Evolutionary conservation across 2,329 filamentous ascomycete genomes (phyloP).

Genomic region (Gnomoniopsis sp.): DNA sequence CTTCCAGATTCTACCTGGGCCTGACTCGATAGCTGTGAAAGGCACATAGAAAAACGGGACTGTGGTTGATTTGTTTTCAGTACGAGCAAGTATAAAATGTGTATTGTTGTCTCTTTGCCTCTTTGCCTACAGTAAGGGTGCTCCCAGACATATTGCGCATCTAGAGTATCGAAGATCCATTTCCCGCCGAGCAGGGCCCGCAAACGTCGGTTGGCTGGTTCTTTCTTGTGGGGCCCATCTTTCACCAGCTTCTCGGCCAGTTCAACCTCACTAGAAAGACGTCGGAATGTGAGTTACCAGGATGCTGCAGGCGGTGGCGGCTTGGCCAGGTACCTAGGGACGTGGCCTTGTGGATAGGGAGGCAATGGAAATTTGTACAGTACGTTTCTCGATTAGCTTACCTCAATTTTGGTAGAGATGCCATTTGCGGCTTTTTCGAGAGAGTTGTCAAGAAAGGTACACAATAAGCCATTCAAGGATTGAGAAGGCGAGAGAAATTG

Average conservation of each 20-base stretch:
- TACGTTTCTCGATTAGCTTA: background rate
- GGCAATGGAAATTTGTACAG: background rate
- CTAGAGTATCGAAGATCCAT: slow-evolving; percentile 31
- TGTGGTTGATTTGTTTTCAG: slow-evolving; percentile 13
- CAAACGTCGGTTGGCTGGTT: slow-evolving; percentile 29
- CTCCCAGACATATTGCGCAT: slow-evolving; percentile 34
- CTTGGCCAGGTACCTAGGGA: no score
- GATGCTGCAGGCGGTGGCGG: background rate
- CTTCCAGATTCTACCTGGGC: slow-evolving; percentile 8
- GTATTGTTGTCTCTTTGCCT: background rate
- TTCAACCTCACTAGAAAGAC: slow-evolving; percentile 6
- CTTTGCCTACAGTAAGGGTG: slow-evolving; percentile 26
- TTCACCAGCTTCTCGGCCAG: slow-evolving; percentile 23
- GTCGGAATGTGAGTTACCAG: background rate
- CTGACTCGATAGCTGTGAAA: slow-evolving; percentile 17
- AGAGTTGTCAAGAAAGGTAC: background rate
- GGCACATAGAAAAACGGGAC: slow-evolving; percentile 32
- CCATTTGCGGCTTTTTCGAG: background rate
- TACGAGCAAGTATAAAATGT: background rate
- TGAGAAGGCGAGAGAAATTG: background rate
- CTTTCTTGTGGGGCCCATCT: slow-evolving; percentile 28
- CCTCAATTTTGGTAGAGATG: background rate
- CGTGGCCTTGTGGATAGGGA: background rate
- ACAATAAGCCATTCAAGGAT: background rate
- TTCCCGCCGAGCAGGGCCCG: slow-evolving; percentile 27